Percentiles rank a stretch among this genome's conserved stretches.
Conservation (phyloP, 805 yeast genomes). For the Ogataea thermomethanolica region DNA sequence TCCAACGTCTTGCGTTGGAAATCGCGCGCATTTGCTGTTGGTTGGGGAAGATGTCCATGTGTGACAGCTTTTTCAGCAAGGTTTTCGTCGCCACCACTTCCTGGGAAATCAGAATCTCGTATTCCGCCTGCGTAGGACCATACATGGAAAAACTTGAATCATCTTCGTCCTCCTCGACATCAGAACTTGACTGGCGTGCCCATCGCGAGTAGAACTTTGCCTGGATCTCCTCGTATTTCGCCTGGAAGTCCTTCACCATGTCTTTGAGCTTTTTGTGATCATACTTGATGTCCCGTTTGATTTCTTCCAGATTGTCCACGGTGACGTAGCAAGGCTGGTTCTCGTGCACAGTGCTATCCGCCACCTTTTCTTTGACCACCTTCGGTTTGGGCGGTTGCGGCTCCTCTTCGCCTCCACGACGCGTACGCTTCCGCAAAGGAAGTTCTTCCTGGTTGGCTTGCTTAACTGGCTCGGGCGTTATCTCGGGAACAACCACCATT, state of each 20-base stretch:
- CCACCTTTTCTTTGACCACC: slow-evolving; percentile 7
- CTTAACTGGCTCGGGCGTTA: slow-evolving; percentile 4
- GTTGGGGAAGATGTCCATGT: slow-evolving; percentile 24
- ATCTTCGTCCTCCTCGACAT: slow-evolving; percentile 13
- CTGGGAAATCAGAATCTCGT: slow-evolving; percentile 26
- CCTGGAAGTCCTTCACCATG: slow-evolving; percentile 19
- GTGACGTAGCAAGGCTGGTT: slow-evolving; percentile 23
- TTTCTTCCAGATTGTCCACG: slow-evolving; percentile 17
- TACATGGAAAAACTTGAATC: slow-evolving; percentile 29
- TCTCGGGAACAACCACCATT: slow-evolving; percentile 1
- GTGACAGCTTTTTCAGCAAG: slow-evolving; percentile 22
- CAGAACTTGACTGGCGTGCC: slow-evolving; percentile 16
- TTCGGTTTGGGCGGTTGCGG: slow-evolving; percentile 3
- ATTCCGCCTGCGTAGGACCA: slow-evolving; percentile 33
- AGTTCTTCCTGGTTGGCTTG: slow-evolving; percentile 3
- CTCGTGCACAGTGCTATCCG: slow-evolving; percentile 2
- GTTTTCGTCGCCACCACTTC: slow-evolving; percentile 30
- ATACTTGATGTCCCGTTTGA: slow-evolving; percentile 13
- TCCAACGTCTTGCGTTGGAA: slow-evolving; percentile 33
- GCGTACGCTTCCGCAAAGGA: slow-evolving; percentile 8
- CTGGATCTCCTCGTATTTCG: slow-evolving; percentile 23
- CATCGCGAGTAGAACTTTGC: slow-evolving; percentile 24
- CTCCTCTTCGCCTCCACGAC: slow-evolving; percentile 7
- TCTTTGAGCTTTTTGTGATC: slow-evolving; percentile 9
- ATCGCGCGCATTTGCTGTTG: slow-evolving; percentile 31